Evolutionary conservation across 352 stramenopile species (phyloP).

Genomic region (Globisporangium echinulatum): DNA sequence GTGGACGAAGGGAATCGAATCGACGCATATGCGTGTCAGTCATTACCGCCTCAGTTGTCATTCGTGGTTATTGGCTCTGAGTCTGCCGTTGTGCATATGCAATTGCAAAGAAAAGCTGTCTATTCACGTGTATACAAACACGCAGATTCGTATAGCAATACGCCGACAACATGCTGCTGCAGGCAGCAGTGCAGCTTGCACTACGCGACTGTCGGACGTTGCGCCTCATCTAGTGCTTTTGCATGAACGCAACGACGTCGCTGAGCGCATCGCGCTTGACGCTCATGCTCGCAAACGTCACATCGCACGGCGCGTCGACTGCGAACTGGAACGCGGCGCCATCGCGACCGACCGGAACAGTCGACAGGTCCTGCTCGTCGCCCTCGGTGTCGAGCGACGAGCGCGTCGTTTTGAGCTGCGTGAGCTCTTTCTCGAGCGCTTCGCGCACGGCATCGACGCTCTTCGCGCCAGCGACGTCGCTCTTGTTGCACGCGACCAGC

Average conservation of each 20-base stretch:
- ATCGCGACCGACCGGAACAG: slow-evolving; percentile 74
- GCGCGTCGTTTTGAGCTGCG: slow-evolving; percentile 80
- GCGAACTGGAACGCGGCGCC: slow-evolving; percentile 69
- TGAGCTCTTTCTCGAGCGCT: slow-evolving; percentile 76
- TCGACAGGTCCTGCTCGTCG: slow-evolving; percentile 63
- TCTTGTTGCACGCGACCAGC: slow-evolving; percentile 84
- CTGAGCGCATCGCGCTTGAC: slow-evolving; percentile 58
- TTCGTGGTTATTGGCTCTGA: too few relatives aligned
- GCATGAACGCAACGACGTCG: slow-evolving; percentile 63
- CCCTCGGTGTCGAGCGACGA: slow-evolving; percentile 81
- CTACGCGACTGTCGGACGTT: too few relatives aligned
- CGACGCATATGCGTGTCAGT: too few relatives aligned
- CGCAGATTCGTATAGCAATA: too few relatives aligned
- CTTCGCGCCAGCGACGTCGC: slow-evolving; percentile 37
- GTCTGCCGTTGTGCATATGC: too few relatives aligned
- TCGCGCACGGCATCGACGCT: slow-evolving; percentile 45
- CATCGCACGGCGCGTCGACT: slow-evolving; percentile 74
- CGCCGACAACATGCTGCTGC: too few relatives aligned
- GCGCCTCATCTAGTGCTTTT: slow-evolving; percentile 8
- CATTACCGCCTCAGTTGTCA: too few relatives aligned
- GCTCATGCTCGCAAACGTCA: slow-evolving; percentile 65
- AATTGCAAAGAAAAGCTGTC: too few relatives aligned
- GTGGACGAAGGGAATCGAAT: too few relatives aligned
- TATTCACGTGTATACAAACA: too few relatives aligned
- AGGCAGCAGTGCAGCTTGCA: too few relatives aligned